Evolutionary conservation across 768 basidiomycete species (phyloP), one percentile per base, ranked within the genome.

Genomic region (Nevesoporus exiguus): DNA sequence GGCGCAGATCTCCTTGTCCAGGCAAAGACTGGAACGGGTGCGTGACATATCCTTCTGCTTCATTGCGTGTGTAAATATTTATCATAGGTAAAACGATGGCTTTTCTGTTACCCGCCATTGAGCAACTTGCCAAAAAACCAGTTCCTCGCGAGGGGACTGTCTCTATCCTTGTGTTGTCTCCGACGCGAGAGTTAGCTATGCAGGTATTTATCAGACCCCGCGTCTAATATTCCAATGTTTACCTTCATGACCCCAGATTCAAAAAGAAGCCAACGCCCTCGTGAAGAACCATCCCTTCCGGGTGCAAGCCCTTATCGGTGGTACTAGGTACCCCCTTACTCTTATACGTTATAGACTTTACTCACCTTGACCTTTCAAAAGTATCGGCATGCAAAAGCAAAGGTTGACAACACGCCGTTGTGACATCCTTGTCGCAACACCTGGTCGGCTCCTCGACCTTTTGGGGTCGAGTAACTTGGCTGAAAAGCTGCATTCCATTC

Each of bases 101-200:
- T 5, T 90, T 90, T 64, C 80, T 86, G 17, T 71, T 90, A n/a
- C 88, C 88, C 0, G 82, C 88, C 29, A 75, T 90, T 39, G 86
- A 90, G 63, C 80, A 77, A 43, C 72, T 89, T 21, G 78, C 77
- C 67, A 68, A 75, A 54, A 76, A 78, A 59, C 74, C 77, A 50
- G 64, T 57, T 34, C 33, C 42, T 24, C 57, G 48, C 47, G 15
- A 0, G 7, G 64, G 57, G 0, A n/a, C 52, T 0, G 76, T 84
- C 29, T 87, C 82, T 19, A 80, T 84, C 36, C 77, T 85, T 24
- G 80, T 90, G 2, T 60, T 90, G 27, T 85, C 87, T 4, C 88
- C 88, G 0, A 90, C 88, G 0, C 77, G 87, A 54, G 88, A 90
- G 64, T 69, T 90, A 31, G 88, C 86, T 2, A 79, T 82, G 60